Conservation (phyloP, 148 eudicot species). For the Vaccinium darrowii region DNA sequence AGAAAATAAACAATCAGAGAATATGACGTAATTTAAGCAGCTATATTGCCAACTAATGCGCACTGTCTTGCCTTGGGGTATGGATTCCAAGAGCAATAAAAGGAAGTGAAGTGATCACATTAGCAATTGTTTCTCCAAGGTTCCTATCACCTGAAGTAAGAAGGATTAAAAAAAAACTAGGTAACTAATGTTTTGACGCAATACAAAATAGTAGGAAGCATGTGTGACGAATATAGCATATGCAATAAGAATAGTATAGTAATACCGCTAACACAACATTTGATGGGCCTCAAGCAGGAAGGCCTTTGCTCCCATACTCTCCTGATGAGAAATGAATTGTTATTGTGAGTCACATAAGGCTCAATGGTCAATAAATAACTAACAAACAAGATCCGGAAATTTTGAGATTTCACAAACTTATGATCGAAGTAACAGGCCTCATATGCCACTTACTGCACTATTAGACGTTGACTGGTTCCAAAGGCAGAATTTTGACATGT, state of each 20-base stretch:
- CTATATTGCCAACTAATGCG: not conserved
- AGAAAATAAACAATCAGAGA: constrained; percentile 21
- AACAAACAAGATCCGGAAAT: not conserved
- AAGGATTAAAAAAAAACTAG: not conserved
- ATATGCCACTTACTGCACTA: constrained; percentile 55
- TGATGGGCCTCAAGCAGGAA: constrained; percentile 71
- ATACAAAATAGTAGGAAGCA: not conserved
- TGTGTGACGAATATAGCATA: not conserved
- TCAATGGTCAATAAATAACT: not conserved
- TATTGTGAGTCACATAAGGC: not conserved
- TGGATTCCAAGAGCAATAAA: constrained; percentile 86
- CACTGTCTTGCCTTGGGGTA: constrained; percentile 66
- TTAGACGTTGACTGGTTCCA: constrained; percentile 34
- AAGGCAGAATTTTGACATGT: constrained; percentile 26
- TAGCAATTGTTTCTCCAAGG: constrained; percentile 72
- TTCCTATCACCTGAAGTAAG: constrained; percentile 59
- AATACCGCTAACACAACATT: constrained; percentile 59
- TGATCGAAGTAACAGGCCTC: not conserved
- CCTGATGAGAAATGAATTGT: constrained; percentile 29
- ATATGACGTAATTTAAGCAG: not conserved
- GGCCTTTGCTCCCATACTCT: constrained; percentile 85
- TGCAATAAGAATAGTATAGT: not conserved
- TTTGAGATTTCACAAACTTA: not conserved
- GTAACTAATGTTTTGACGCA: not conserved
- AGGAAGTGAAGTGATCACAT: constrained; percentile 93